phyloP scores from a whole-genome alignment of 768 basidiomycete genomes.

The Naganishia randhawae region DNA sequence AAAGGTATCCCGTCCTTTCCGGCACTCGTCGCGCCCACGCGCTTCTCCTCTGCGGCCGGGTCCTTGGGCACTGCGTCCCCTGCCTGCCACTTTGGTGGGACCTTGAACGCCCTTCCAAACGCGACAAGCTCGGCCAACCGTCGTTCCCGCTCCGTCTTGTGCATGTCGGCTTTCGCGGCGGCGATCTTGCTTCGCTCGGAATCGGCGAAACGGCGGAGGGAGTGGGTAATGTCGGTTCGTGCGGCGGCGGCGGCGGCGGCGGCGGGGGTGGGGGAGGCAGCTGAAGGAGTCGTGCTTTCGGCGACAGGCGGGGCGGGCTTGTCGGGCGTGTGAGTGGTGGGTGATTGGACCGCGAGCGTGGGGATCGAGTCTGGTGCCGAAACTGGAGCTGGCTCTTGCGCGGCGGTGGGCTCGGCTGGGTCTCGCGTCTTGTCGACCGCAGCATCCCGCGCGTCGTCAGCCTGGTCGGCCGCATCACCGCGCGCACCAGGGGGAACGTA shows the following conservation, averaged over 20 bases:
- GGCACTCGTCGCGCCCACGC: background rate
- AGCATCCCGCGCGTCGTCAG: background rate
- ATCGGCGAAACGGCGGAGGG: constrained; percentile 14
- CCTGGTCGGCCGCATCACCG: background rate
- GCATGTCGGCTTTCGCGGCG: constrained; percentile 62
- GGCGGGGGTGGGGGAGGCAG: background rate
- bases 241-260: background rate
- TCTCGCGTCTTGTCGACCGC: background rate
- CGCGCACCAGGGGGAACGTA: constrained; percentile 78
- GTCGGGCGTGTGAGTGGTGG: background rate
- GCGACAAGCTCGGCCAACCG: constrained; percentile 86
- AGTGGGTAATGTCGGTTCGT: constrained; percentile 11
- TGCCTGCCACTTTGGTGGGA: constrained; percentile 50
- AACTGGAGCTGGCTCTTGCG: too few relatives aligned
- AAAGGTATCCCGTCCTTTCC: constrained; percentile 56
- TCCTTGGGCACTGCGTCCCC: background rate
- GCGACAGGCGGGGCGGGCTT: background rate
- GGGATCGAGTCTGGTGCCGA: too few relatives aligned
- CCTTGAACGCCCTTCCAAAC: constrained; percentile 93
- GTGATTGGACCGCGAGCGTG: too few relatives aligned
- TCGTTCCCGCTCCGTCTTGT: constrained; percentile 91
- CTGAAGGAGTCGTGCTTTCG: background rate
- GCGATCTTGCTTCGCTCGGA: constrained; percentile 16
- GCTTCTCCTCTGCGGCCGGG: background rate
- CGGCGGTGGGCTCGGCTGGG: background rate